Base-by-base conservation (phyloP, 768 basidiomycete genomes). In the Rhizopogon vulgaris region DNA sequence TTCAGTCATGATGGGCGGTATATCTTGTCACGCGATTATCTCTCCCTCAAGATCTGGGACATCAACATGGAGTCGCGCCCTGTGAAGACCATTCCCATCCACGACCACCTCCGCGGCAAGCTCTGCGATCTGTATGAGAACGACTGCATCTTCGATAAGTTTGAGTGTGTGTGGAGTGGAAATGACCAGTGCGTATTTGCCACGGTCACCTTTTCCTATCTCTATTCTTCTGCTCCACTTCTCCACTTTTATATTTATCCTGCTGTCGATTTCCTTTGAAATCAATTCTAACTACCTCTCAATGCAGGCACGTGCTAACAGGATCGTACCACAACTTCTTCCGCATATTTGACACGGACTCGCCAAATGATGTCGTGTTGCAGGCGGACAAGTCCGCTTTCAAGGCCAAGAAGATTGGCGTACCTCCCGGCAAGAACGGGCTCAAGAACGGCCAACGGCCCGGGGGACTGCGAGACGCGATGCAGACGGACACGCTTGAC, bases 301-400 rank as follows among this genome's bases (percentile, higher is more conserved):
- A 27, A 51, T 38, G 8, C 62, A 99, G 96, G 63, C 85, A 94
- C 69, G 93, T 98, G 54, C 76, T 99, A 57, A 97, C 96, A n/a
- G 96, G 96, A 40, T 98, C 96, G 47, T 99, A 99, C 75, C 95
- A 98, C 76, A 99, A 99, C 74, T 98, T 95, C 75, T 94, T 99
- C 88, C 93, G 94, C 69, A 96, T 99, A 83, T 99, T 93, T 72
- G 95, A 98, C 69, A 82, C 84, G 49, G 91, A 95, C 54, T 83
- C 85, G 30, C 65, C 84, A 56, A 87, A 85, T 55, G 96, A 98
- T 63, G 84, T 94, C 40, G 90, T 97, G 11, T 73, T 99, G 51
- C 96, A 98, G 71, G 96, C 96, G 2, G 96, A 99, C 76, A 99
- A 99, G 71, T 94, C 93, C 14, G 94, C 95, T 6, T 99, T 99